These are phyloP conservation scores for Durotheca rogersii DNA, from an alignment of 495 filamentous ascomycete genomes.

Conservation along the genomic window DNA sequence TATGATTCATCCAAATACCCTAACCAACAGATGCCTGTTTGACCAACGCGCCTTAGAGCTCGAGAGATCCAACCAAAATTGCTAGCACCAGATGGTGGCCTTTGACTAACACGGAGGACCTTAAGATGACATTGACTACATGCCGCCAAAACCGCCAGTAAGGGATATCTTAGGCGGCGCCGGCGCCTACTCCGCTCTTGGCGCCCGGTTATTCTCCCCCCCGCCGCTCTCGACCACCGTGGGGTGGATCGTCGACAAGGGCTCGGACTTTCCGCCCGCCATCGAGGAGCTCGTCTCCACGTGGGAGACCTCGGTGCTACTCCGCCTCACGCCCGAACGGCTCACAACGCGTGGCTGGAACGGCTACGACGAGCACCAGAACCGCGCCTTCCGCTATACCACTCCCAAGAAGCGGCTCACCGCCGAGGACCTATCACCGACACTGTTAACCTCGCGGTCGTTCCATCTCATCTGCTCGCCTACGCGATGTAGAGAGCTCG, in stretches of 20 bases:
- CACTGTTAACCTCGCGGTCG: slow-evolving; percentile 66
- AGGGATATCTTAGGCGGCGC: slow-evolving; percentile 80
- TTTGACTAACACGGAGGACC: slow-evolving; percentile 20
- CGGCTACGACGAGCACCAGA: slow-evolving; percentile 62
- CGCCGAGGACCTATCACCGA: slow-evolving; percentile 42
- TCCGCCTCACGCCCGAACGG: slow-evolving; percentile 65
- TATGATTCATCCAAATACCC: not conserved
- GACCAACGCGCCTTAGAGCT: not conserved
- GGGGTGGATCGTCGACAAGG: slow-evolving; percentile 89
- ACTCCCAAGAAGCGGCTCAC: slow-evolving; percentile 80
- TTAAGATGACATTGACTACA: slow-evolving; percentile 88
- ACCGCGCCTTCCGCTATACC: slow-evolving; percentile 77
- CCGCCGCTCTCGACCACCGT: slow-evolving; percentile 58
- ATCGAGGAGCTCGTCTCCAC: slow-evolving; percentile 61
- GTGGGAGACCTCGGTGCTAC: slow-evolving; percentile 71
- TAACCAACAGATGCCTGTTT: not conserved
- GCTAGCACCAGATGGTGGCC: not conserved
- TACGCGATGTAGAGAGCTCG: slow-evolving; percentile 70
- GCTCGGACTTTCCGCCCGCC: slow-evolving; percentile 75
- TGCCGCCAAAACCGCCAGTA: slow-evolving; percentile 58
- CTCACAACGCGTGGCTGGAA: slow-evolving; percentile 92
- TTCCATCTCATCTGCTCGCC: slow-evolving; percentile 90
- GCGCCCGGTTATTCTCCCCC: slow-evolving; percentile 81
- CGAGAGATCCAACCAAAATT: too few species aligned
- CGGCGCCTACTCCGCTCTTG: slow-evolving; percentile 80